phyloP scores from a whole-genome alignment of 495 filamentous ascomycete genomes.

The Durotheca rogersii region DNA sequence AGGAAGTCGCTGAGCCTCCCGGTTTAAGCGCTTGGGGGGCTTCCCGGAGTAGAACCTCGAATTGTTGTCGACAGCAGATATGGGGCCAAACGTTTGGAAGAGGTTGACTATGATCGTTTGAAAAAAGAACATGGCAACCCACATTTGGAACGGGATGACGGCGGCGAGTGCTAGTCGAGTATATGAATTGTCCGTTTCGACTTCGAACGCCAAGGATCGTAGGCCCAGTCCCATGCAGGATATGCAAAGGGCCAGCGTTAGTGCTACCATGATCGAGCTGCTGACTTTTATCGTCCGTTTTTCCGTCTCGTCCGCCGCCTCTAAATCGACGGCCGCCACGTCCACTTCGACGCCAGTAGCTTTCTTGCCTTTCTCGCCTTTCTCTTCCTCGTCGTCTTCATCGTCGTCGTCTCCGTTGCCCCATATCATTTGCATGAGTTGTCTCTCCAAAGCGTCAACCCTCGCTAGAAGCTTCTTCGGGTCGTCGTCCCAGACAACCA shows the following conservation, averaged over 20 bases:
- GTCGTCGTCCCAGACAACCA: slow-evolving; percentile 70
- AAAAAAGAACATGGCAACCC: slow-evolving; percentile 65
- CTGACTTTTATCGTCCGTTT: slow-evolving; percentile 49
- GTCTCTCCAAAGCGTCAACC: slow-evolving; percentile 49
- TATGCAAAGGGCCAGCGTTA: slow-evolving; percentile 54
- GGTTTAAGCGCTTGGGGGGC: slow-evolving; percentile 50
- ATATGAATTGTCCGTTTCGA: slow-evolving; percentile 50
- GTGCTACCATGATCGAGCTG: slow-evolving; percentile 50
- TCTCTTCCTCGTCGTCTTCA: slow-evolving; percentile 45
- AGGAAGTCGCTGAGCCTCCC: slow-evolving; percentile 49
- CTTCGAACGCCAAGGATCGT: slow-evolving; percentile 54
- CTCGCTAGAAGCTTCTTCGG: slow-evolving; percentile 55
- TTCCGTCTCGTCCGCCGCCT: slow-evolving; percentile 40
- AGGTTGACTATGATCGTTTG: slow-evolving; percentile 57
- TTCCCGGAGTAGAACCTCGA: slow-evolving; percentile 62
- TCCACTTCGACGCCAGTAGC: slow-evolving; percentile 39
- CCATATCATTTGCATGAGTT: slow-evolving; percentile 59
- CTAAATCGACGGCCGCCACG: slow-evolving; percentile 38
- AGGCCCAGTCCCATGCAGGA: slow-evolving; percentile 58
- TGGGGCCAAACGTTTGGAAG: slow-evolving; percentile 60
- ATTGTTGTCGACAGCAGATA: slow-evolving; percentile 56
- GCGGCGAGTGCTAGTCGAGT: slow-evolving; percentile 50
- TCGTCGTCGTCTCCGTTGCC: slow-evolving; percentile 43
- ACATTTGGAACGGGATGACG: slow-evolving; percentile 53
- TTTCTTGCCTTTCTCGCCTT: slow-evolving; percentile 34